These are phyloP conservation scores for Pythium dissotocum DNA, from an alignment of 352 stramenopile species.

Conservation along the genomic window DNA sequence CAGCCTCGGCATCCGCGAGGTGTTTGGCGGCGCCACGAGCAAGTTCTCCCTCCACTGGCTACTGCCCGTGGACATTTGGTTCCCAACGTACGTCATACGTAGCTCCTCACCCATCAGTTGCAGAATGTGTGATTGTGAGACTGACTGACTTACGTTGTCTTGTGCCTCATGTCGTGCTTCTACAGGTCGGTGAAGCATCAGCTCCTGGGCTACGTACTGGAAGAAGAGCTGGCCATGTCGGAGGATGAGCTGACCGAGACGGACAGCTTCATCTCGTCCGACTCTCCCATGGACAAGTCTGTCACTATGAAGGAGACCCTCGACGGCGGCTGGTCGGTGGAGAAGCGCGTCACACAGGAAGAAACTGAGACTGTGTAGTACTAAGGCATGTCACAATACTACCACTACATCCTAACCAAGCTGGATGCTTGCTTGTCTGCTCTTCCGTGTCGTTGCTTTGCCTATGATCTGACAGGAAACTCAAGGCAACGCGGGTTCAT, in stretches of 20 bases:
- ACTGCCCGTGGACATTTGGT: constrained; percentile 87
- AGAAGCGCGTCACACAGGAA: constrained; percentile 72
- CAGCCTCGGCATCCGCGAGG: constrained; percentile 78
- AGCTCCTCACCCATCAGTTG: neutral
- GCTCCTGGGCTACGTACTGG: constrained; percentile 80
- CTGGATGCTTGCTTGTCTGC: too few relatives aligned
- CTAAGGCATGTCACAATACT: constrained; percentile 14
- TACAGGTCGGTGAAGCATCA: constrained; percentile 79
- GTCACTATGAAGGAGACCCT: constrained; percentile 72
- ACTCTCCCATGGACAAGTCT: constrained; percentile 34
- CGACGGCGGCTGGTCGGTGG: constrained; percentile 82
- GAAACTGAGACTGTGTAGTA: constrained; percentile 48
- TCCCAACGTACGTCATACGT: constrained; percentile 59
- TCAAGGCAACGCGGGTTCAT: neutral
- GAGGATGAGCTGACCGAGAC: constrained; percentile 76
- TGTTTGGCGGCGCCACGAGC: constrained; percentile 66
- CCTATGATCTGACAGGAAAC: too few relatives aligned
- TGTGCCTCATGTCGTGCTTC: neutral
- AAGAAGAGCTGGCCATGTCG: constrained; percentile 63
- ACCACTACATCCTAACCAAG: neutral
- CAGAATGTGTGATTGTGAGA: neutral
- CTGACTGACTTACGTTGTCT: neutral
- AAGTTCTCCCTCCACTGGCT: constrained; percentile 78
- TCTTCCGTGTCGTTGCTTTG: too few relatives aligned
- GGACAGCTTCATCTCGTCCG: constrained; percentile 70